Percentiles rank a stretch among this genome's conserved stretches.
Conservation (phyloP, 2,329 filamentous ascomycete species). For the Uncinocarpus reesii region DNA sequence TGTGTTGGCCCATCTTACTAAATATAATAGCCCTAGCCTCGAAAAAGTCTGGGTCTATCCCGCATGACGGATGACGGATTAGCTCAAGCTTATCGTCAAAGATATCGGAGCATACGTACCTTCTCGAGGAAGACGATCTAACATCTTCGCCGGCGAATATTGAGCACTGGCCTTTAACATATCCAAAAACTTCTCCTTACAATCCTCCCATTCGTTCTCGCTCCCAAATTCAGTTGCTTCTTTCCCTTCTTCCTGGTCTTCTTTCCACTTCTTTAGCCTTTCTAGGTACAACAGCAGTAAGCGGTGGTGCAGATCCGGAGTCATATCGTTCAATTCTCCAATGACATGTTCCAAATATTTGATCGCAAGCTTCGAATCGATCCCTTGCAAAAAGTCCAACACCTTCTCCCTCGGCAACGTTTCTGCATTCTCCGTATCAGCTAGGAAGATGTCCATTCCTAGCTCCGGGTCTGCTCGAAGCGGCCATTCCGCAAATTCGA, state of each 20-base stretch:
- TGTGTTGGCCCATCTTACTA: conserved; percentile 90
- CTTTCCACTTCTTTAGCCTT: conserved; percentile 37
- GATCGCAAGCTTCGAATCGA: conserved; percentile 63
- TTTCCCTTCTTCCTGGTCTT: conserved; percentile 31
- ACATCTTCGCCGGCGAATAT: conserved; percentile 70
- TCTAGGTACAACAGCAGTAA: conserved; percentile 64
- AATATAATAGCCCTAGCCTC: conserved; percentile 84
- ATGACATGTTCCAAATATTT: conserved; percentile 87
- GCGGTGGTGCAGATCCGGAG: conserved; percentile 76
- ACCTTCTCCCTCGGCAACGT: conserved; percentile 69
- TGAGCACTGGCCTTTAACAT: conserved; percentile 68
- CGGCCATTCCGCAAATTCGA: conserved; percentile 88
- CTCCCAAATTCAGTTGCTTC: conserved; percentile 21
- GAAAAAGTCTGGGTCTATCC: conserved; percentile 72
- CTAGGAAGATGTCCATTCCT: conserved; percentile 87
- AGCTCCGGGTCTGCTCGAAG: conserved; percentile 59
- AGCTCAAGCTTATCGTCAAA: not conserved
- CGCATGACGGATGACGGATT: too few relatives aligned
- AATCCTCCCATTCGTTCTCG: conserved; percentile 45
- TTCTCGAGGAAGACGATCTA: conserved; percentile 67
- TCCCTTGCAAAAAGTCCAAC: conserved; percentile 58
- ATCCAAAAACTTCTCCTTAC: conserved; percentile 56
- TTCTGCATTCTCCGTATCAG: conserved; percentile 91
- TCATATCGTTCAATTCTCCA: conserved; percentile 70
- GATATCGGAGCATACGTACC: conserved; percentile 43